A percentile compares a stretch with the other conserved stretches of the same genome.
phyloP scores from a whole-genome alignment of 2,329 filamentous ascomycete species.

The Achaetomium macrosporum region DNA sequence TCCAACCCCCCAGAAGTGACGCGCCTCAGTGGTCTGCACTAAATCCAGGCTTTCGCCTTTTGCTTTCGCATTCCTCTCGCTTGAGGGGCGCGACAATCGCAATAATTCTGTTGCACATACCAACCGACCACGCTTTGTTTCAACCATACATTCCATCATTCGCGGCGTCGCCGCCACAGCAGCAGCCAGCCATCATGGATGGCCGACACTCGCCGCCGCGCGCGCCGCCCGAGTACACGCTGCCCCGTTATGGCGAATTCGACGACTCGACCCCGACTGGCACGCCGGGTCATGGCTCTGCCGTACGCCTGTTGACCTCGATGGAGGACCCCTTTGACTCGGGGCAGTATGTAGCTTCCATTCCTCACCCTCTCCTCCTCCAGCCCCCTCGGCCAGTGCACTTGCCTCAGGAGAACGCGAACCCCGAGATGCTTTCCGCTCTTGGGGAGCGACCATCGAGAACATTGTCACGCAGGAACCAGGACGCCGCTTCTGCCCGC shows the following conservation, averaged over 20 bases:
- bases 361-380: conserved; percentile 19
- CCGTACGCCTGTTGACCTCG: conserved; percentile 57
- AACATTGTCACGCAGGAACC: background rate
- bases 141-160: conserved; percentile 7
- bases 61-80: background rate
- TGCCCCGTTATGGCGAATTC: conserved; percentile 53
- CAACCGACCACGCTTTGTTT: conserved; percentile 6
- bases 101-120: background rate
- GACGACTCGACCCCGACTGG: conserved; percentile 40
- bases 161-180: conserved; percentile 3
- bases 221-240: conserved; percentile 50
- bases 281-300: conserved; percentile 42
- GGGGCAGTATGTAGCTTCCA: conserved; percentile 48
- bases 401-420: conserved; percentile 20
- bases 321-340: conserved; percentile 50
- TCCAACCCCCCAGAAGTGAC: background rate
- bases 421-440: conserved; percentile 6
- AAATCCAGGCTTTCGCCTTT: background rate
- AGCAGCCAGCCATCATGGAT: conserved; percentile 37
- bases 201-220: conserved; percentile 44
- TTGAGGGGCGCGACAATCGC: conserved; percentile 5
- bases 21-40: no score
- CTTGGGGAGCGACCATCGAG: conserved; percentile 3
- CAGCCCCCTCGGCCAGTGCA: conserved; percentile 18
- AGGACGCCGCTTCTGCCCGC: conserved; percentile 3